phyloP scores from a whole-genome alignment of 2,329 filamentous ascomycete genomes.

The Alternaria brassicae region DNA sequence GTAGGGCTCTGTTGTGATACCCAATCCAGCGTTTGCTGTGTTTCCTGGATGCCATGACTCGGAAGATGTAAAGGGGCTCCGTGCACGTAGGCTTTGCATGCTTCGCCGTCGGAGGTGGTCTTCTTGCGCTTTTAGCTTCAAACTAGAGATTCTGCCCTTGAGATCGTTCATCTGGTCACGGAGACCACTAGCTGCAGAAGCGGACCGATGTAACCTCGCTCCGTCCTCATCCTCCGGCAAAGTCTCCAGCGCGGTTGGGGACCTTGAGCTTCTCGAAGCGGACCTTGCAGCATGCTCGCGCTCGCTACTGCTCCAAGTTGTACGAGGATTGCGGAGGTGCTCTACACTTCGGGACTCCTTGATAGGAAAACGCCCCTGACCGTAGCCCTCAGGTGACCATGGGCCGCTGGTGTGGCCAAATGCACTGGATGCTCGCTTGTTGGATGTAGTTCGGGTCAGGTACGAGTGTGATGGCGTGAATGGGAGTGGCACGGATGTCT shows the following conservation, averaged over 20 bases:
- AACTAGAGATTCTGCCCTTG: constrained; percentile 80
- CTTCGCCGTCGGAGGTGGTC: constrained; percentile 81
- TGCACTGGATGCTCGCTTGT: constrained; percentile 51
- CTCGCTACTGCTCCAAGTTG: constrained; percentile 32
- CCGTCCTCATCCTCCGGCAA: constrained; percentile 50
- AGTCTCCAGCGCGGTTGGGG: constrained; percentile 50
- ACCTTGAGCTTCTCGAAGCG: constrained; percentile 50
- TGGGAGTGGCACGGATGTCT: constrained; percentile 49
- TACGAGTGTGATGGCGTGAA: constrained; percentile 44
- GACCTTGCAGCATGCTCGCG: constrained; percentile 43
- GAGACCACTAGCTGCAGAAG: constrained; percentile 75
- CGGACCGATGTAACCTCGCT: constrained; percentile 64
- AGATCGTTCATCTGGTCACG: constrained; percentile 86
- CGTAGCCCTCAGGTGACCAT: constrained; percentile 48
- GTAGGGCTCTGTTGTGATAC: constrained; percentile 37
- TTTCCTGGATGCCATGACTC: constrained; percentile 62
- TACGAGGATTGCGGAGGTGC: constrained; percentile 45
- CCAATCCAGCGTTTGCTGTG: constrained; percentile 39
- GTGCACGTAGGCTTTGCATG: constrained; percentile 74
- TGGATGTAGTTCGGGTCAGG: constrained; percentile 31
- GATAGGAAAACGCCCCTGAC: constrained; percentile 47
- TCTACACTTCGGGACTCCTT: constrained; percentile 52
- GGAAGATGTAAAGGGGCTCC: constrained; percentile 80
- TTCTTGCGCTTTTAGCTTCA: constrained; percentile 79
- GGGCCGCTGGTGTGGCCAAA: constrained; percentile 47